These are phyloP conservation scores for Ulota crispa DNA, from an alignment of 225 moss, liverwort and hornwort species.

Conservation along the genomic window DNA sequence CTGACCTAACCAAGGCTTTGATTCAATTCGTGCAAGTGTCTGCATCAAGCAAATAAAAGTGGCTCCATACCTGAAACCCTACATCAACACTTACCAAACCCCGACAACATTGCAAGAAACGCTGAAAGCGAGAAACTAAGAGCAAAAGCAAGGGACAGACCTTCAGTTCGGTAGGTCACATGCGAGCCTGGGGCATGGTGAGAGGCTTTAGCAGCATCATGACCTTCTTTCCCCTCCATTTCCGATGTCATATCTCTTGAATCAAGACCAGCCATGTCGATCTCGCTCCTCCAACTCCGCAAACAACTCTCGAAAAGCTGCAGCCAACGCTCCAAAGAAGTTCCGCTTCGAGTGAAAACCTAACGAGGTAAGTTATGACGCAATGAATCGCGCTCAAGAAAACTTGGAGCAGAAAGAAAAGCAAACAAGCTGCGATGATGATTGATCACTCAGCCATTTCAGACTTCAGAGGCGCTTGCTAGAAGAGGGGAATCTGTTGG, in stretches of 20 bases:
- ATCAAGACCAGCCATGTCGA: conserved; percentile 32
- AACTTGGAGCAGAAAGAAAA: not conserved
- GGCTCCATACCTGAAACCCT: not conserved
- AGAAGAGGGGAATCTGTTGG: not conserved
- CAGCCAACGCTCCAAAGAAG: not conserved
- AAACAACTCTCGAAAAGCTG: not conserved
- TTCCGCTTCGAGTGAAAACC: not conserved
- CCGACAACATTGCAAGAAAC: not conserved
- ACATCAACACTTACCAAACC: not conserved
- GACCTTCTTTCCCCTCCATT: too few relatives aligned
- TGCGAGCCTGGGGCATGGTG: too few relatives aligned
- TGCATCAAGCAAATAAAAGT: not conserved
- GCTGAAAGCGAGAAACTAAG: not conserved
- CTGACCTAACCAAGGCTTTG: not conserved
- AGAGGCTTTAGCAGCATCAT: too few relatives aligned
- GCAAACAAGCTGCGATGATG: not conserved
- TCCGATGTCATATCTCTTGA: too few relatives aligned
- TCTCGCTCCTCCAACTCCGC: conserved; percentile 1
- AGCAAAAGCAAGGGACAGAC: not conserved
- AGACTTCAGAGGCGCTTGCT: not conserved
- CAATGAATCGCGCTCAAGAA: not conserved
- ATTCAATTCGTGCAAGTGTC: not conserved
- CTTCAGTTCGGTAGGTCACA: conserved; percentile 37
- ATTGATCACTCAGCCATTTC: not conserved
- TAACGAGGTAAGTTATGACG: not conserved